Percentiles rank a stretch among this genome's conserved stretches.
phyloP scores from a whole-genome alignment of 306 rosid species.

The Prunus padus region DNA sequence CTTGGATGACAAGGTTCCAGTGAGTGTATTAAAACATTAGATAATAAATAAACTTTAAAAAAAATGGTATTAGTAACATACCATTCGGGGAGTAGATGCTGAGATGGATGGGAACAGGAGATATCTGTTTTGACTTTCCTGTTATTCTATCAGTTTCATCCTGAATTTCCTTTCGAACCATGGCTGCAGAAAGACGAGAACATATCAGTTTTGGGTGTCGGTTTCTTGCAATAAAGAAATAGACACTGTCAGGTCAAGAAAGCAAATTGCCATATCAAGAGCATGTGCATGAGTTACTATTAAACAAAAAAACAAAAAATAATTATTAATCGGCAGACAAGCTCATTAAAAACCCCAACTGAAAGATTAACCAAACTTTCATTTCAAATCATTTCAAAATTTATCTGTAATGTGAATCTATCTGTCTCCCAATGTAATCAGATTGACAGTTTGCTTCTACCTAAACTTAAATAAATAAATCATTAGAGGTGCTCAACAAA shows the following conservation, averaged over 20 bases:
- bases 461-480: background rate
- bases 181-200: conserved; percentile 40
- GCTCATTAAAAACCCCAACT: background rate
- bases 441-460: background rate
- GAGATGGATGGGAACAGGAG: conserved; percentile 94
- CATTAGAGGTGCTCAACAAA: background rate
- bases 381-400: background rate
- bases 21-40: background rate
- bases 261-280: background rate
- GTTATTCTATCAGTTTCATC: conserved; percentile 95
- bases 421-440: background rate
- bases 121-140: conserved; percentile 81
- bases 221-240: background rate
- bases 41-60: background rate
- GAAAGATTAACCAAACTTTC: background rate
- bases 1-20: background rate
- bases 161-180: conserved; percentile 87
- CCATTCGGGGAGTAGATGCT: conserved; percentile 96
- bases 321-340: background rate
- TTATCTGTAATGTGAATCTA: background rate
- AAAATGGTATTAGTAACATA: conserved; percentile 28
- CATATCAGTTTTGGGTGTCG: background rate
- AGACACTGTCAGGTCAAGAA: background rate
- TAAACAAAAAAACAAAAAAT: background rate
- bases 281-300: background rate